Evolutionary conservation across 108 stramenopile genomes (phyloP), one percentile per base, ranked within the genome.

Genomic region (Pseudonitzschia delicatissima): DNA sequence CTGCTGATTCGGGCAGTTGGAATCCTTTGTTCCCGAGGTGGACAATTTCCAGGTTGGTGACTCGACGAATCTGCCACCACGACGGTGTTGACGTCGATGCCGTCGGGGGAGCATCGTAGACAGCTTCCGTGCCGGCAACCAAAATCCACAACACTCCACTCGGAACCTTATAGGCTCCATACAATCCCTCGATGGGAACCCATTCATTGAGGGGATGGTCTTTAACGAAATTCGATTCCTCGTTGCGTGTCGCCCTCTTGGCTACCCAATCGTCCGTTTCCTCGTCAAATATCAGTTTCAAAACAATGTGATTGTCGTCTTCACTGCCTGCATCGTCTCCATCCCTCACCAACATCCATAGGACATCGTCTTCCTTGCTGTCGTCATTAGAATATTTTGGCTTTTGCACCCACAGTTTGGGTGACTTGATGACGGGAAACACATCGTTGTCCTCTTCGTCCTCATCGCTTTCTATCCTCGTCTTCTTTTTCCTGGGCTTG

Each of bases 121-220:
- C 76, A 42, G 66, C 47, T 44, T 82, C 74, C 33, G 85, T 81
- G 12, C 71, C 58, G 1, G 79, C 73, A 42, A 92, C 77, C 21
- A 89, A 66, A 18, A 92, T 80, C 60, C 77, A 77, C 35, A 89
- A 58, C 36, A 74, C 70, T 39, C 88, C 91, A 15, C 87, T 87
- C 0, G 91, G 87, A 8, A 92, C 33, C 35, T 66, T 55, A 60
- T 89, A 92, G 11, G 83, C 68, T 36, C 91, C 91, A 68, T 82
- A 92, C 5, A 92, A 83, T n/a, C 91, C 91, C 71, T 89, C 86
- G 26, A 92, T 47, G 13, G 81, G 77, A 15, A 77, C 57, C 76
- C 69, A 80, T 51, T 66, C 57, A 6, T 60, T 44, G 28, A 42
- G 39, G 45, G 63, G 47, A 64, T 64, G 33, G 13, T 33, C 25